These are phyloP conservation scores for Serendipita indica DNA, from an alignment of 768 basidiomycete species.

Conservation along the genomic window DNA sequence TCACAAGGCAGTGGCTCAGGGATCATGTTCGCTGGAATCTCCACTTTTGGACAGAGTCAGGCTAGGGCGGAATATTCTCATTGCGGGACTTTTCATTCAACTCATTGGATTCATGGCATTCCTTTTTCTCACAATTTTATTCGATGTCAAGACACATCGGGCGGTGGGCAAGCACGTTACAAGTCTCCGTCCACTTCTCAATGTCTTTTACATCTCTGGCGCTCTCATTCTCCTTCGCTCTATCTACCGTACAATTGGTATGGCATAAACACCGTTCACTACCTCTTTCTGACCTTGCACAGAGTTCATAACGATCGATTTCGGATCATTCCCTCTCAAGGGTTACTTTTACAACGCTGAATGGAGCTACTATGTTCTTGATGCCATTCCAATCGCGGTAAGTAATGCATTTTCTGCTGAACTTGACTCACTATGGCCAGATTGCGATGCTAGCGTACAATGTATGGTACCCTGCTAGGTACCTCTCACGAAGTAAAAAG, in stretches of 20 bases:
- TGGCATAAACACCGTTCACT: neutral
- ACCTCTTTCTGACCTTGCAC: neutral
- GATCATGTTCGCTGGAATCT: neutral
- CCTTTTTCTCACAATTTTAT: neutral
- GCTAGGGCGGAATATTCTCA: neutral
- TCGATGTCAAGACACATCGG: neutral
- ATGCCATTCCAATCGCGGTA: neutral
- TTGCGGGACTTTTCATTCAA: neutral
- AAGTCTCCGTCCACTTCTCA: neutral
- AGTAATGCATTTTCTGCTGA: neutral
- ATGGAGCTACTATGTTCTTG: neutral
- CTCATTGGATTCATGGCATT: neutral
- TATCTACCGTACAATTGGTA: neutral
- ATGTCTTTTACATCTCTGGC: neutral
- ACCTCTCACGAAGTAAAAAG: neutral
- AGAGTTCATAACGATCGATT: neutral
- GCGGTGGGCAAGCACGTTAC: neutral
- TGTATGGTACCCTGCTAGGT: neutral
- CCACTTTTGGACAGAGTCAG: neutral
- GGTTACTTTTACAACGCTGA: neutral
- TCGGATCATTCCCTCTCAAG: neutral
- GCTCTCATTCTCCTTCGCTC: neutral
- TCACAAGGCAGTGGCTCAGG: neutral
- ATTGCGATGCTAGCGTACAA: neutral
- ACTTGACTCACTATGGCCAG: neutral